These are phyloP conservation scores for Plectosphaerella plurivora DNA, from an alignment of 2,329 filamentous ascomycete species.

Conservation along the genomic window DNA sequence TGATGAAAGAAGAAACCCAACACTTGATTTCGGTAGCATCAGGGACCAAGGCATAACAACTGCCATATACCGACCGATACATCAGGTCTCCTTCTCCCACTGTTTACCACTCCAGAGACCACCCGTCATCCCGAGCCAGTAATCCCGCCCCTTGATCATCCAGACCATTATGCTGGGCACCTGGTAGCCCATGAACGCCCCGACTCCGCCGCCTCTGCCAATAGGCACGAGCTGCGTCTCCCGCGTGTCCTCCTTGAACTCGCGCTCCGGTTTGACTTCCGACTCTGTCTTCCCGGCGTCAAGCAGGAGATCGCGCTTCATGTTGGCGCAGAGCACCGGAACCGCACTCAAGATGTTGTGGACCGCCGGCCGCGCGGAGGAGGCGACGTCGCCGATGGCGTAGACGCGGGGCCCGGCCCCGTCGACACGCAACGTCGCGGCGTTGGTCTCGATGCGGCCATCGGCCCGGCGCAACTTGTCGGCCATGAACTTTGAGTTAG, in stretches of 20 bases:
- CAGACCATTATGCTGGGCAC: constrained; percentile 41
- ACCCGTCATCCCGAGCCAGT: constrained; percentile 45
- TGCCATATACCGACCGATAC: too few relatives aligned
- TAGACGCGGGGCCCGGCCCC: constrained; percentile 31
- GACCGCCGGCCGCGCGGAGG: constrained; percentile 33
- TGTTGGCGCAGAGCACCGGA: constrained; percentile 39
- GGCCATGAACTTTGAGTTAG: constrained; percentile 35
- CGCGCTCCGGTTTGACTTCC: constrained; percentile 19
- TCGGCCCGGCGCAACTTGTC: constrained; percentile 22
- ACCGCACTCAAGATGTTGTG: constrained; percentile 35
- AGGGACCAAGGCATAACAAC: too few relatives aligned
- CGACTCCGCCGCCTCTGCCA: constrained; percentile 38
- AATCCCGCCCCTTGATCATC: constrained; percentile 45
- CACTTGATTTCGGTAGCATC: too few relatives aligned
- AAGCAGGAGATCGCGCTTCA: constrained; percentile 43
- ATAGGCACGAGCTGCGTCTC: constrained; percentile 44
- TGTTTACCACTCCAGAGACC: constrained; percentile 45
- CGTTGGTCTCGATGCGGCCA: constrained; percentile 31
- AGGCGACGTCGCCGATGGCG: constrained; percentile 39
- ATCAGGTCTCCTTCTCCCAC: constrained; percentile 38
- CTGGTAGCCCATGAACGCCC: constrained; percentile 34
- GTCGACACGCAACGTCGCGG: constrained; percentile 29
- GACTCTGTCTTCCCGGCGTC: constrained; percentile 19
- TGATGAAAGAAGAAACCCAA: too few relatives aligned
- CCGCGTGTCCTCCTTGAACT: constrained; percentile 35